These are phyloP conservation scores for Pinus taeda DNA, from an alignment of 75 land plant species.

Conservation along the genomic window DNA sequence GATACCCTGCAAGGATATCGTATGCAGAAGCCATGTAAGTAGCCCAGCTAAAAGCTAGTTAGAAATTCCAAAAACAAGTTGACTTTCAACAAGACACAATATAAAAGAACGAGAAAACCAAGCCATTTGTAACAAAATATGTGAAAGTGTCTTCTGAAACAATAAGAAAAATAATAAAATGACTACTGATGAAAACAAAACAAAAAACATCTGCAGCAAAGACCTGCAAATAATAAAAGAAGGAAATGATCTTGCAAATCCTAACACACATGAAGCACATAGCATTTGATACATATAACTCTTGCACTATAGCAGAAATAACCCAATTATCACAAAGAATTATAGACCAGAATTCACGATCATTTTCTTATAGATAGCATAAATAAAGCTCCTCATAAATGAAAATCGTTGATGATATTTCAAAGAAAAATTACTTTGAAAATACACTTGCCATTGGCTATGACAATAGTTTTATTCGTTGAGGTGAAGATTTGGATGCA, in stretches of 20 bases:
- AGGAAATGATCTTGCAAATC: not conserved
- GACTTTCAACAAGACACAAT: not conserved
- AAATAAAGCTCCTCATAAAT: not conserved
- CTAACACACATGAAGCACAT: no score
- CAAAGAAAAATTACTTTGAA: not conserved
- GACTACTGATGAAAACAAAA: not conserved
- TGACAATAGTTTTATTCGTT: no score
- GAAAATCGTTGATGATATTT: not conserved
- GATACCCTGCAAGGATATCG: slow-evolving; percentile 24
- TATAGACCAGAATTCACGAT: not conserved
- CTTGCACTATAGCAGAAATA: not conserved
- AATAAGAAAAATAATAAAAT: not conserved
- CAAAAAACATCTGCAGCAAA: not conserved
- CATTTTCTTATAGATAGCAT: not conserved
- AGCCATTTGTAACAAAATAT: not conserved
- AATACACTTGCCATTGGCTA: no score
- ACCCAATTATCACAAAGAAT: not conserved
- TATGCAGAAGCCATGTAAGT: not conserved
- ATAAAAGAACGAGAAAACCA: not conserved
- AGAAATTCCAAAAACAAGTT: not conserved
- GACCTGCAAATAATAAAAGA: not conserved
- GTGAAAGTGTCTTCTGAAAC: not conserved
- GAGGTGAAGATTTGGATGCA: no score
- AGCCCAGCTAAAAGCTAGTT: not conserved
- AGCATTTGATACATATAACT: no score